Base-by-base conservation (phyloP, 164 flowering plant species). In the Platanus orientalis region DNA sequence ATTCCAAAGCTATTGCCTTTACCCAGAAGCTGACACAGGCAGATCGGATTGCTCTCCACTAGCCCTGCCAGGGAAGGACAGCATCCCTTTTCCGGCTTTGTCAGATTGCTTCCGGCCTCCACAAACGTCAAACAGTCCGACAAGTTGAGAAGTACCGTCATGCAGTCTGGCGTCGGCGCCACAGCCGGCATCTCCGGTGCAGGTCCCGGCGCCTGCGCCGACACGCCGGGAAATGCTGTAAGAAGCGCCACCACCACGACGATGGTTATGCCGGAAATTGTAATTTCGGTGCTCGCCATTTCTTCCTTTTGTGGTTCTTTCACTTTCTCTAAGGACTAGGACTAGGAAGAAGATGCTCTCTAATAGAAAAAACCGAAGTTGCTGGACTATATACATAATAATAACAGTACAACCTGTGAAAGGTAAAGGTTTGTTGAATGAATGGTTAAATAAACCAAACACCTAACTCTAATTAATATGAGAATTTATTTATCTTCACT, bases 71-170 rank as follows among this genome's bases (percentile, higher is more conserved):
- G 68, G 70, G 79, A 87, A 9, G 79, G 73, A 65, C 94, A 90
- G 69, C 97, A 90, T 0, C 65, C 71, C 61, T 72, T 71, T 2
- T 79, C 88, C 1, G 94, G 97, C 66, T 17, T 59, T 17, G 81
- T 80, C 62, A 61, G 20, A 10, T 82, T 86, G 76, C 94, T 88
- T 5, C 84, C 89, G 1, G 23, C 44, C 42, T 73, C 67, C 14
- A 84, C 92, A 39, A 54, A 90, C 2, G 77, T 63, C 61, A 86
- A 52, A 63, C 97, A 90, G 50, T 81, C 90, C 5, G 87, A 76
- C 79, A 81, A 20, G 72, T 78, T 80, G 2, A 76, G 2, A 26
- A 86, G n/a, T 0, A 16, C 23, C 0, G 62, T 60, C 6, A 73
- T 6, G 59, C 89, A 84, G 67, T 78, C 78, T 13, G 42, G 9